A percentile compares a stretch with the other conserved stretches of the same genome.
phyloP scores from a whole-genome alignment of 352 stramenopile genomes.

The Pythium aristosporum region DNA sequence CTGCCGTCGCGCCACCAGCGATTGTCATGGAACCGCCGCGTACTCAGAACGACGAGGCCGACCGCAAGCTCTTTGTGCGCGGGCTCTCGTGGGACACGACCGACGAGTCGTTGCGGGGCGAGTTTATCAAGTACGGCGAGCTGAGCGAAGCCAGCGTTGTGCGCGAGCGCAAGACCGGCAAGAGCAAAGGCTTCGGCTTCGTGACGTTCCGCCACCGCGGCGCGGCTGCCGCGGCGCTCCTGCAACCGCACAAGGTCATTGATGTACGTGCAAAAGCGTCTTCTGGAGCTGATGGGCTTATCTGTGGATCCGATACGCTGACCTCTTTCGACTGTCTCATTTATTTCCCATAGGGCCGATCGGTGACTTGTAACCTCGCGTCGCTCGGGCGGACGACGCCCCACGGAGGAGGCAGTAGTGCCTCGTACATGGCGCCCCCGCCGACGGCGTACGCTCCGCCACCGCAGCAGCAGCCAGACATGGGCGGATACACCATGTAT shows the following conservation, averaged over 20 bases:
- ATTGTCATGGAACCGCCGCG: constrained; percentile 22
- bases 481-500: constrained; percentile 22
- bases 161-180: constrained; percentile 51
- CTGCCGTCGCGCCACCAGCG: constrained; percentile 23
- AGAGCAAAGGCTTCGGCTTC: constrained; percentile 73
- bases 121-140: constrained; percentile 70
- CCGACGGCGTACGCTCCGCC: neutral
- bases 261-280: constrained; percentile 39
- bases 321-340: neutral
- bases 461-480: constrained; percentile 16
- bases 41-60: constrained; percentile 33
- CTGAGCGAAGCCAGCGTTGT: constrained; percentile 48
- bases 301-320: neutral
- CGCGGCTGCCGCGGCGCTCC: constrained; percentile 44
- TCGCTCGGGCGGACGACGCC: constrained; percentile 24
- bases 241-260: constrained; percentile 62
- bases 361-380: constrained; percentile 60
- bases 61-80: constrained; percentile 66
- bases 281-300: neutral
- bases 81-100: constrained; percentile 57
- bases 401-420: too few species aligned
- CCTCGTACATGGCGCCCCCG: constrained; percentile 17
- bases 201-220: constrained; percentile 55
- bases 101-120: constrained; percentile 43
- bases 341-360: constrained; percentile 38